These are phyloP conservation scores for Stemphylium vesicarium DNA, from an alignment of 2,329 filamentous ascomycete species.

Conservation along the genomic window DNA sequence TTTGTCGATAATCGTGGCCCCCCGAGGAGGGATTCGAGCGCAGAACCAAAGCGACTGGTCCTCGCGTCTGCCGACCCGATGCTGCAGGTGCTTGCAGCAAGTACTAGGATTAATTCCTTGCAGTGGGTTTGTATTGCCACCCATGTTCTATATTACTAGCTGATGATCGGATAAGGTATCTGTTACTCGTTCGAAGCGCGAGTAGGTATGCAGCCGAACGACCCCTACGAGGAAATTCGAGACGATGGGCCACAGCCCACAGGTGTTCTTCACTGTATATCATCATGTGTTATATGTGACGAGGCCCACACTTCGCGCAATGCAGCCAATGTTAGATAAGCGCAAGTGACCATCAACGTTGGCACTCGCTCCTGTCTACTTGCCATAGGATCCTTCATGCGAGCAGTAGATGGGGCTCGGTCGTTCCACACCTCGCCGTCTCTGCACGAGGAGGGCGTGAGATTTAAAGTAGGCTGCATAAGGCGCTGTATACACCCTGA, in stretches of 20 bases:
- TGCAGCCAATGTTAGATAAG: background rate
- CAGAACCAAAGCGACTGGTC: background rate
- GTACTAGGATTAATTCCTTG: background rate
- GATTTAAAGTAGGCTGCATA: background rate
- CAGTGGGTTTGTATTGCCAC: background rate
- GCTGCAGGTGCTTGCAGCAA: background rate
- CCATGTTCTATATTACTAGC: background rate
- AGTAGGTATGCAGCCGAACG: background rate
- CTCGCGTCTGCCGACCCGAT: background rate
- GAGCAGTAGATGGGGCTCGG: background rate
- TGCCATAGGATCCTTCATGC: background rate
- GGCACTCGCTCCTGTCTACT: background rate
- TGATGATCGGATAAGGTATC: conserved; percentile 5
- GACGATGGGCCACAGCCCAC: background rate
- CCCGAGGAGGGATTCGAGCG: background rate
- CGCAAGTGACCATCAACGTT: background rate
- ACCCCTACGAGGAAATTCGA: conserved; percentile 1
- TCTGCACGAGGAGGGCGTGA: background rate
- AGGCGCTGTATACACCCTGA: background rate
- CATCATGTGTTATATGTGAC: background rate
- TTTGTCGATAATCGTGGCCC: background rate
- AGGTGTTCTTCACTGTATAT: background rate
- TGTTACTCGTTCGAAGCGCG: background rate
- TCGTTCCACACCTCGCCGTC: background rate
- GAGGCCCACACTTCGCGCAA: too few relatives aligned